A percentile compares a stretch with the other conserved stretches of the same genome.
Conservation (phyloP, 768 basidiomycete species). For the Suillus discolor region DNA sequence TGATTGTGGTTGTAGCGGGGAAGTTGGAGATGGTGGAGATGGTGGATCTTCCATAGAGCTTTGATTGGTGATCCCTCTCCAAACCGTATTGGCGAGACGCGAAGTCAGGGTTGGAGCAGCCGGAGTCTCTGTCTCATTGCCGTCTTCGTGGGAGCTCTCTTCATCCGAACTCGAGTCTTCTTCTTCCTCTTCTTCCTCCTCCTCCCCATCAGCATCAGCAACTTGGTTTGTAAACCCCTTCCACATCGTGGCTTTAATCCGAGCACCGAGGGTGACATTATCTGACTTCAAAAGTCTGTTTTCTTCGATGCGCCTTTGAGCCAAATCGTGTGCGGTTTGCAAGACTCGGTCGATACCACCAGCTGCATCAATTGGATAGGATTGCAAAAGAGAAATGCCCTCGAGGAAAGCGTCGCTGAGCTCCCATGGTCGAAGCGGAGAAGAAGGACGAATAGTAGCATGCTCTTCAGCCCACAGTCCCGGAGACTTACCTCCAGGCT, state of each 20-base stretch:
- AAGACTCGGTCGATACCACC: slow-evolving; percentile 74
- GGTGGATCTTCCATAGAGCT: slow-evolving; percentile 60
- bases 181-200: slow-evolving; percentile 31
- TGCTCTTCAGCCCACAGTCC: slow-evolving; percentile 59
- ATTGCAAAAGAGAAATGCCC: slow-evolving; percentile 62
- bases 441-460: slow-evolving; percentile 36
- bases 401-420: slow-evolving; percentile 68
- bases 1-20: slow-evolving; percentile 31
- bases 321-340: slow-evolving; percentile 66
- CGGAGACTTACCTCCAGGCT: slow-evolving; percentile 41
- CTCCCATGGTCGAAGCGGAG: slow-evolving; percentile 51
- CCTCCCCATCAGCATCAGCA: slow-evolving; percentile 37
- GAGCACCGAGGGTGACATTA: slow-evolving; percentile 51
- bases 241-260: slow-evolving; percentile 66
- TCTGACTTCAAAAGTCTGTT: slow-evolving; percentile 32
- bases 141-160: slow-evolving; percentile 37
- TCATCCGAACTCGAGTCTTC: slow-evolving; percentile 27
- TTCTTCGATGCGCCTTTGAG: slow-evolving; percentile 49
- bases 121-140: slow-evolving; percentile 48
- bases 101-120: slow-evolving; percentile 45
- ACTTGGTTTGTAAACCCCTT: slow-evolving; percentile 63
- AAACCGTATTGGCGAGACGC: slow-evolving; percentile 63
- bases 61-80: slow-evolving; percentile 78
- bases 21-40: slow-evolving; percentile 41
- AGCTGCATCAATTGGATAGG: slow-evolving; percentile 62